Base-by-base conservation (phyloP, 495 filamentous ascomycete genomes). In the Hypoxylon fragiforme region DNA sequence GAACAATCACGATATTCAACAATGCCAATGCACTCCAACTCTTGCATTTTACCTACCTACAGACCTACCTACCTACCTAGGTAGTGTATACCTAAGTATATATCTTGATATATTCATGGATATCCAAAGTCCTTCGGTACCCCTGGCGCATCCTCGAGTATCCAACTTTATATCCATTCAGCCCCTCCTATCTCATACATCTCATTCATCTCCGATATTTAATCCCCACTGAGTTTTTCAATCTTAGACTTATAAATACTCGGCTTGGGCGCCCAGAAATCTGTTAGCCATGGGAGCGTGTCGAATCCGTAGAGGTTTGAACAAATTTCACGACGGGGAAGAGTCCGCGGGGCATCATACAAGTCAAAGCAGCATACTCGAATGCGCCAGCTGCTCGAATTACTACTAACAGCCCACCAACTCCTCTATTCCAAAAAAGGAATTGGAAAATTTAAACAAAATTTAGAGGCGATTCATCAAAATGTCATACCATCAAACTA, bases 1-100 rank as follows among this genome's bases (percentile, higher is more conserved):
- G 48, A 52, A 63, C 63, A 56, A 62, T 56, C 51, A 56, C 52
- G 51, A 62, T 52, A 34, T 30, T 45, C 40, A 11, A 39, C n/a
- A n/a, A n/a, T n/a, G n/a, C n/a, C n/a, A 61, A 7, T 42, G 36
- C 50, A 42, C 51, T 46, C 58, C 46, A 61, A 55, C 22, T 47
- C 47, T 14, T 52, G 43, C 51, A 56, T 62, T 16, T 14, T 9
- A 37, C n/a, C 3, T 37, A 9, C 12, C 31, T 11, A 30, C 26
- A 30, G 26, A 5, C 26, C 31, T 3, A n/a, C 31, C 3, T 46
- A 22, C 18, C n/a, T n/a, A n/a, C n/a, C n/a, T n/a, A n/a, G n/a
- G n/a, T n/a, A n/a, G n/a, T n/a, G 24, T 4, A 28, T 28, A 4
- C 24, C 9, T 28, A 4, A 9, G 9, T 28, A 28, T 28, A 4